These are phyloP conservation scores for Rosa lucieae DNA, from an alignment of 306 rosid genomes.

Conservation along the genomic window DNA sequence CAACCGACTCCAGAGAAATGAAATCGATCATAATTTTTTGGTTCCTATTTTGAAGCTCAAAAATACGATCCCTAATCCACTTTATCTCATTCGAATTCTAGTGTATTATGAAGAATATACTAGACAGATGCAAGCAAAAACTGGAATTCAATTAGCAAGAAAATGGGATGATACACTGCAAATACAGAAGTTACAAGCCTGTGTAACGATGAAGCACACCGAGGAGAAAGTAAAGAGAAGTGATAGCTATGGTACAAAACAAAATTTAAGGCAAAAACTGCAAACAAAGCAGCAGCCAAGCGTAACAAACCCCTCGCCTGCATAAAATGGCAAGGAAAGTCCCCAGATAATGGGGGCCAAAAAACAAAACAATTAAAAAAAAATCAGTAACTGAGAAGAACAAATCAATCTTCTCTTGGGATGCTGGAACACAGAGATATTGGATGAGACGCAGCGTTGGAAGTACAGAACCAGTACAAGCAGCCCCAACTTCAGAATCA, in stretches of 20 bases:
- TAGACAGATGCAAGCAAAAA: not conserved
- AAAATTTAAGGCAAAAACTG: conserved; percentile 5
- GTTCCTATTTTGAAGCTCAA: not conserved
- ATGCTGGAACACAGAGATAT: not conserved
- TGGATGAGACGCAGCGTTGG: not conserved
- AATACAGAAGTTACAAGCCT: conserved; percentile 14
- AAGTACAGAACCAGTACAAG: conserved; percentile 14
- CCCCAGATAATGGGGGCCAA: not conserved
- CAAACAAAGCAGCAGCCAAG: conserved; percentile 12
- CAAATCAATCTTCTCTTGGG: not conserved
- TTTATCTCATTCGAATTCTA: not conserved
- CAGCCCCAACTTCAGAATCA: conserved; percentile 1
- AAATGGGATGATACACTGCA: conserved; percentile 11
- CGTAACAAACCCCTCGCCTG: not conserved
- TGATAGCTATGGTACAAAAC: conserved; percentile 6
- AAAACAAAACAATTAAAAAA: not conserved
- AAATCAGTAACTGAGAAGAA: not conserved
- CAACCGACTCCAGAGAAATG: conserved; percentile 34
- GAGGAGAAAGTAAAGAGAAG: not conserved
- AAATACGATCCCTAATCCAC: not conserved
- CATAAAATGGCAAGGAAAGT: not conserved
- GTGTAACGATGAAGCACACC: not conserved
- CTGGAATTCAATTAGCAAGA: not conserved
- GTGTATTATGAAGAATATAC: not conserved
- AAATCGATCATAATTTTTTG: not conserved